Base-by-base conservation (phyloP, 139 green algal species). In the Chlorella sp. region DNA sequence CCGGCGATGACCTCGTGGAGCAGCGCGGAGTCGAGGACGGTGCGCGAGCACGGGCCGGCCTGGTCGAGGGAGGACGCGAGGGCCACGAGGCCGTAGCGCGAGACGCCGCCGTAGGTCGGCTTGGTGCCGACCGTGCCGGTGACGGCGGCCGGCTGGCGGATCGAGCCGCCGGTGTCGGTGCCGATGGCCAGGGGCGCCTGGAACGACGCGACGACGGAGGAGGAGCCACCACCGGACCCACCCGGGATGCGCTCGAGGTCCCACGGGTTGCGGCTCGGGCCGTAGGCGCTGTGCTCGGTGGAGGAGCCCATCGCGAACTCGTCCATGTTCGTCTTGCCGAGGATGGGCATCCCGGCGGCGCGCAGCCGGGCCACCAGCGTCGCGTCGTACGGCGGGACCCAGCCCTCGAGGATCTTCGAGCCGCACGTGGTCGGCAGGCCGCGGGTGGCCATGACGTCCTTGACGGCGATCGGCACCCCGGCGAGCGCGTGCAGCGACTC, bases 261-360 rank as follows among this genome's bases (percentile, higher is more conserved):
- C 85, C 88, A 94, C 2, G 93, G 91, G 74, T 96, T 97, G 50
- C 81, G 51, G 0, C 86, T 92, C 36, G 0, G 1, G 87, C 65
- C 88, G 66, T 88, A 98, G 0, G 86, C 89, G 0, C 87, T 96
- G 74, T 90, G 91, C 71, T 99, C 95, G 1, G 91, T 98, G n/a
- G 81, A 92, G 85, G 80, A 93, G 55, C 95, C 95, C 95, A 99
- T 99, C 60, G 93, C 94, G 76, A 99, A 99, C 74, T 97, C 93
- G 67, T 99, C 95, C 85, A 96, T 88, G 87, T 98, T 99, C 22
- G 91, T 96, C 80, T 99, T 99, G 31, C 95, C 95, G 31, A 99
- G n/a, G 20, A 98, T 64, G n/a, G n/a, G n/a, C n/a, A n/a, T n/a
- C n/a, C n/a, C n/a, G 24, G 98, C 72, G 4, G 66, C 72, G 1